Conservation (phyloP, 495 filamentous ascomycete species). For the Aspergillus haitiensis region DNA sequence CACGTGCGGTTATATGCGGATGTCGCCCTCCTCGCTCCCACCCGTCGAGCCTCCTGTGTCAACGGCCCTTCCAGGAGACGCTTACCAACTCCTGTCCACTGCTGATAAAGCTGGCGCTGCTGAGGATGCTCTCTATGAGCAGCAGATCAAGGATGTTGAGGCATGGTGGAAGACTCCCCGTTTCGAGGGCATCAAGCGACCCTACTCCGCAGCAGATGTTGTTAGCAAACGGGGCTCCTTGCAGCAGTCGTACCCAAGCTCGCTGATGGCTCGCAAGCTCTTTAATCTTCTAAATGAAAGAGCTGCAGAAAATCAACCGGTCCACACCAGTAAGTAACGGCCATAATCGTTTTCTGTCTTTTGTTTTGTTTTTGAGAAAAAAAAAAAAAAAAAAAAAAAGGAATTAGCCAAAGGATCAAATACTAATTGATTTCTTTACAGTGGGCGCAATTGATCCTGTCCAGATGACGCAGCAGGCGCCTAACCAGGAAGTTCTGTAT, state of each 20-base stretch:
- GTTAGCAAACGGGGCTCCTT: constrained; percentile 89
- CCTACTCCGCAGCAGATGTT: constrained; percentile 86
- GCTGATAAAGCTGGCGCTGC: constrained; percentile 68
- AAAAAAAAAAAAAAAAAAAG: too few relatives aligned
- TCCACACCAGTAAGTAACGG: constrained; percentile 74
- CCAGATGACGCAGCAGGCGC: constrained; percentile 98
- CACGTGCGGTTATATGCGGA: constrained; percentile 48
- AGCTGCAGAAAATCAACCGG: constrained; percentile 73
- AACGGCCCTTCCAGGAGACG: constrained; percentile 61
- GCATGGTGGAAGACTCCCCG: constrained; percentile 84
- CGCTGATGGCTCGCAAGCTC: constrained; percentile 88
- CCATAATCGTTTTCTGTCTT: neutral
- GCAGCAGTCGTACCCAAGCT: constrained; percentile 85
- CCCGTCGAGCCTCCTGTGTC: constrained; percentile 57
- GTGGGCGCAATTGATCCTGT: constrained; percentile 98
- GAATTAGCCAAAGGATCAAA: neutral
- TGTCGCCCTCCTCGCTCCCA: constrained; percentile 36
- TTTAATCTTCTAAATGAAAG: constrained; percentile 82
- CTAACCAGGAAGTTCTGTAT: constrained; percentile 93
- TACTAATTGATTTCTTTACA: constrained; percentile 33
- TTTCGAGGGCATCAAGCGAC: constrained; percentile 84
- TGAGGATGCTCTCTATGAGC: constrained; percentile 78
- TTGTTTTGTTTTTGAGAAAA: too few relatives aligned
- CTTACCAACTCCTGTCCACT: constrained; percentile 77
- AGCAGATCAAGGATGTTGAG: constrained; percentile 78